These are phyloP conservation scores for Debaryomycetaceae sp. DNA, from an alignment of 1,139 yeast species.

Conservation along the genomic window DNA sequence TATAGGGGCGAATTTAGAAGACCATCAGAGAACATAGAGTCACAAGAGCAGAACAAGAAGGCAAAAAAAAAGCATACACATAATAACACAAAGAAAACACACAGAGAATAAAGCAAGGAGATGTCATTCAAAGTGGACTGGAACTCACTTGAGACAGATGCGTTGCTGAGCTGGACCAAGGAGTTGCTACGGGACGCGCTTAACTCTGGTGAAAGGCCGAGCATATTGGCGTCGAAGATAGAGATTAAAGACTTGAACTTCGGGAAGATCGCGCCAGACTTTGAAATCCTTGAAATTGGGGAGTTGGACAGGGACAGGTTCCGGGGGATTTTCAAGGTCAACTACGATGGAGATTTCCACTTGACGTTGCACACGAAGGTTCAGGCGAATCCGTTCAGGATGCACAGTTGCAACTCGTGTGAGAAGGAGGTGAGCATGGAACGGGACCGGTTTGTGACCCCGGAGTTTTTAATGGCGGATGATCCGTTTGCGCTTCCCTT, in stretches of 20 bases:
- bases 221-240: slow-evolving; percentile 71
- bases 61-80: not conserved
- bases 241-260: slow-evolving; percentile 70
- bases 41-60: not conserved
- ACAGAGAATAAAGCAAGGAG: not conserved
- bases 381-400: slow-evolving; percentile 79
- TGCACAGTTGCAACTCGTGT: slow-evolving; percentile 51
- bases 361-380: slow-evolving; percentile 79
- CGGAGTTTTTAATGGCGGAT: slow-evolving; percentile 63
- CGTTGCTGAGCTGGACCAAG: slow-evolving; percentile 62
- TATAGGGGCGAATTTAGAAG: not conserved
- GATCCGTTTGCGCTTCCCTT: slow-evolving; percentile 76
- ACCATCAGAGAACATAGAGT: not conserved
- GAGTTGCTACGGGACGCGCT: slow-evolving; percentile 73
- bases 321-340: slow-evolving; percentile 80
- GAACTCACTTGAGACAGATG: slow-evolving; percentile 72
- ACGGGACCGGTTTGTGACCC: slow-evolving; percentile 50
- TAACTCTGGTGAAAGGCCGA: slow-evolving; percentile 73
- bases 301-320: slow-evolving; percentile 78
- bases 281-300: slow-evolving; percentile 83
- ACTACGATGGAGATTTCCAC: slow-evolving; percentile 77
- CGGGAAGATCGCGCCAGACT: slow-evolving; percentile 74
- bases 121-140: slow-evolving; percentile 84
- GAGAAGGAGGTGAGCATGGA: slow-evolving; percentile 34
- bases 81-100: not conserved